Evolutionary conservation across 495 filamentous ascomycete species (phyloP).

Genomic region (Recurvomyces mirabilis): DNA sequence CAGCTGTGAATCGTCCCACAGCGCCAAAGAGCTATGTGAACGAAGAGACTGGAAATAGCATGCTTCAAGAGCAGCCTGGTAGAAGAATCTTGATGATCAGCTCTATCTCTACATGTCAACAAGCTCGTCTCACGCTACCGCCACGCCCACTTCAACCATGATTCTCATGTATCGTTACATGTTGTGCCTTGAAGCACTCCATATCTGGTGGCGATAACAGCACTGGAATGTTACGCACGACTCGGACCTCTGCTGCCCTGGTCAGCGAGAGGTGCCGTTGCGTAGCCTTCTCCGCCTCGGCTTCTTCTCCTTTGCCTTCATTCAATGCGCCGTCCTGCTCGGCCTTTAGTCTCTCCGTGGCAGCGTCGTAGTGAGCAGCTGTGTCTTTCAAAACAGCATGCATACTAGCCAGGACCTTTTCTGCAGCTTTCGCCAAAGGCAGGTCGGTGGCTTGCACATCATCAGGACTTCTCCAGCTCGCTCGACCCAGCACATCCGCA

Average conservation of each 20-base stretch:
- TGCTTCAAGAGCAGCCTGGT: no score
- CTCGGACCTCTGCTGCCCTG: constrained; percentile 68
- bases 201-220: constrained; percentile 50
- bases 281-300: constrained; percentile 44
- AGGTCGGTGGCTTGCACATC: constrained; percentile 52
- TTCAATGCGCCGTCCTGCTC: constrained; percentile 21
- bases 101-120: no score
- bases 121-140: no score
- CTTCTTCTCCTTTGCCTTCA: constrained; percentile 26
- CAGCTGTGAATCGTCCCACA: no score
- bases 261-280: constrained; percentile 53
- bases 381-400: constrained; percentile 73
- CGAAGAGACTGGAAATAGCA: no score
- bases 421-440: constrained; percentile 68
- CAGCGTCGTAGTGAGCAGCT: constrained; percentile 50
- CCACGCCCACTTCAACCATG: no score
- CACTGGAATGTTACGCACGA: constrained; percentile 59
- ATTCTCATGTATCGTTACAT: no score
- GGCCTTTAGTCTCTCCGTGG: constrained; percentile 34
- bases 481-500: constrained; percentile 25
- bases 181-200: constrained; percentile 43
- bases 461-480: constrained; percentile 37
- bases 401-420: constrained; percentile 91
- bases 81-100: no score
- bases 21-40: no score